Evolutionary conservation across 768 basidiomycete species (phyloP).

Genomic region (Mycena chlorophos): DNA sequence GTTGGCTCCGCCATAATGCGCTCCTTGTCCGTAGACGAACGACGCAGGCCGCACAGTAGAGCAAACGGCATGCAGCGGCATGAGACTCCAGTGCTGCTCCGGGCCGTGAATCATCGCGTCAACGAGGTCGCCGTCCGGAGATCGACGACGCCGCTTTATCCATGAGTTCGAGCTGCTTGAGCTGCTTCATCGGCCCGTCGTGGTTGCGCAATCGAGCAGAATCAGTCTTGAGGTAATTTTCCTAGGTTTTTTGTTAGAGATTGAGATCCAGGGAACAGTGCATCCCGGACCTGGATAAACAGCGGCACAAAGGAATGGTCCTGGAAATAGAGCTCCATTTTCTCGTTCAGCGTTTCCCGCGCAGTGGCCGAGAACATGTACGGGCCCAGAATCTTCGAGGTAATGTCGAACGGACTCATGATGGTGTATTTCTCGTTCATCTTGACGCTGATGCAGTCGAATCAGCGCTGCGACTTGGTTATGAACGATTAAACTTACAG

Average conservation of each 20-base stretch:
- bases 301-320: constrained; percentile 93
- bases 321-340: constrained; percentile 96
- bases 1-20: constrained; percentile 65
- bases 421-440: constrained; percentile 92
- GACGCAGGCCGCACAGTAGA: constrained; percentile 90
- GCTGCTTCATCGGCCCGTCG: constrained; percentile 58
- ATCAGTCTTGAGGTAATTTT: constrained; percentile 89
- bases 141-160: constrained; percentile 88
- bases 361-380: constrained; percentile 84
- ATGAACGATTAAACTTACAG: constrained; percentile 58
- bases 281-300: constrained; percentile 94
- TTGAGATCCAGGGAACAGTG: no score
- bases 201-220: constrained; percentile 61
- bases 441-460: constrained; percentile 59
- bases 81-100: constrained; percentile 94
- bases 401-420: constrained; percentile 89
- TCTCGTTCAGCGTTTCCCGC: constrained; percentile 81
- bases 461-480: not conserved
- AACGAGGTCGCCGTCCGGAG: constrained; percentile 91
- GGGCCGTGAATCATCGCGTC: constrained; percentile 91
- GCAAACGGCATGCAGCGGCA: constrained; percentile 90
- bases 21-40: constrained; percentile 71
- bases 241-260: no score
- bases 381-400: constrained; percentile 86
- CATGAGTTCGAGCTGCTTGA: constrained; percentile 81